Evolutionary conservation across 345 rosid genomes (phyloP), one percentile per base, ranked within the genome.

Genomic region (Gossypium turneri): DNA sequence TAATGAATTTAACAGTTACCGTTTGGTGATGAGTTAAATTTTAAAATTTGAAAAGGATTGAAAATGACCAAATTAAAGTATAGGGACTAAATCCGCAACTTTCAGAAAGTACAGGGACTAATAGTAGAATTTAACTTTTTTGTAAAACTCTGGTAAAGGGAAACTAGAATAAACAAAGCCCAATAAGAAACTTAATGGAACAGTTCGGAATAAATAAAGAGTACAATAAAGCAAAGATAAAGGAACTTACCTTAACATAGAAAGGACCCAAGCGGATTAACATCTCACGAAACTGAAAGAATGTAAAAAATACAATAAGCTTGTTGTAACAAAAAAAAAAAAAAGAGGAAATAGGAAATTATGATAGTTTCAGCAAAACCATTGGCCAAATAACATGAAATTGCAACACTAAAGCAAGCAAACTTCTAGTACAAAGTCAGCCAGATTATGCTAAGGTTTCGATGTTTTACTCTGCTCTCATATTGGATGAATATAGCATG

Each of bases 241-340:
- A 75, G 53, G 43, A 70, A 84, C 95, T 86, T 86, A 81, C 94
- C 98, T 95, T 95, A 64, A 91, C 51, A 84, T 93, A 91, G 84
- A 93, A 95, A 78, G 99, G 99, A 72, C 99, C 97, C 93, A 95
- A 79, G 80, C 55, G 76, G 69, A 95, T 90, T 56, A 95, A 90
- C 29, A 92, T 91, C 80, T 93, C 87, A 20, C 98, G 88, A 72
- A 93, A 91, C 98, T 93, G 97, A 90, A 91, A 73, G 45, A 68
- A 71, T 48, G 73, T 19, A 53, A 56, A 38, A 55, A 62, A 45
- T 59, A 55, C 48, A 48, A 51, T 72, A 56, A 77, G 34, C 47
- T 73, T 72, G 4, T 50, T 13, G 43, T 29, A 11, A 69, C 55
- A 9, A 68, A 38, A 10, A 57, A n/a, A 9, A 68, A n/a, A 17